These are phyloP conservation scores for Salix purpurea DNA, from an alignment of 345 rosid species.

Conservation along the genomic window DNA sequence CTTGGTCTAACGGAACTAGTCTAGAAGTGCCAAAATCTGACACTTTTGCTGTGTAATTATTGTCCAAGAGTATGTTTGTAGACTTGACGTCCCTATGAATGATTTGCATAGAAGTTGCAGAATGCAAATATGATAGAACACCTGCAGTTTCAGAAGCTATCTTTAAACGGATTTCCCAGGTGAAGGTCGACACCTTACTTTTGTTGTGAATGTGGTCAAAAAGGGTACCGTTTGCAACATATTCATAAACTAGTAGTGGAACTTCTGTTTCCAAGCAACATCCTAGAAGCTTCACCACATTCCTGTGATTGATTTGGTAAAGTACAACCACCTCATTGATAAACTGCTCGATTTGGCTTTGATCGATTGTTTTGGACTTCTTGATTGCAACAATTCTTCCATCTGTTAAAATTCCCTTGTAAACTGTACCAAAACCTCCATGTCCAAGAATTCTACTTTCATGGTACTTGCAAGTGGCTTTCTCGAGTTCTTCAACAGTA, in stretches of 20 bases:
- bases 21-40: background rate
- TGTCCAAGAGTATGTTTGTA: background rate
- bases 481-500: background rate
- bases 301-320: background rate
- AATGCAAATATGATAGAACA: background rate
- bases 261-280: background rate
- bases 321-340: background rate
- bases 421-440: background rate
- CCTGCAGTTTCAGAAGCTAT: background rate
- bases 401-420: background rate
- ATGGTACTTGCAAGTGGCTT: background rate
- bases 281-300: background rate
- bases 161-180: background rate
- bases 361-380: background rate
- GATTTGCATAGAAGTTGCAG: background rate
- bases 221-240: background rate
- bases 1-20: background rate
- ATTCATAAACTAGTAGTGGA: background rate
- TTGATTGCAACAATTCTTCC: background rate
- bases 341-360: background rate
- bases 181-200: background rate
- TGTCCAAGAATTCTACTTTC: background rate
- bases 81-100: background rate
- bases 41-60: background rate
- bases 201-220: background rate